Percentiles rank a stretch among this genome's conserved stretches.
These are phyloP conservation scores for Lentinula guzmanii DNA, from an alignment of 768 basidiomycete genomes.

Conservation along the genomic window DNA sequence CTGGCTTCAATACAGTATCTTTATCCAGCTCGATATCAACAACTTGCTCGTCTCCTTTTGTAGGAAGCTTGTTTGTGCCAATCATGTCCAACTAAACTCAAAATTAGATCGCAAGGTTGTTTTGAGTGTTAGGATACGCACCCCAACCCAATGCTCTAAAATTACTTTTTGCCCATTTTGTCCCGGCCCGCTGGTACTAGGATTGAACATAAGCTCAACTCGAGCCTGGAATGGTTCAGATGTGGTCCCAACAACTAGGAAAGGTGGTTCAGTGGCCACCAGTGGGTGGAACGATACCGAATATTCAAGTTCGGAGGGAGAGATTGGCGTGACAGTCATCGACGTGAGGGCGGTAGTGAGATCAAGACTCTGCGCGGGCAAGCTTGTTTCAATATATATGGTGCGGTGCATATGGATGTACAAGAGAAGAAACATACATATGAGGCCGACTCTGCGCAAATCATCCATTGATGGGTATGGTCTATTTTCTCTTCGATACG, in stretches of 20 bases:
- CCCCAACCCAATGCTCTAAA: slow-evolving; percentile 54
- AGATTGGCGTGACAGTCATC: slow-evolving; percentile 25
- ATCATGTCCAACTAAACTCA: slow-evolving; percentile 30
- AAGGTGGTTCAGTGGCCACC: slow-evolving; percentile 32
- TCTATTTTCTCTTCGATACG: slow-evolving; percentile 16
- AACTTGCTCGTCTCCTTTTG: slow-evolving; percentile 44
- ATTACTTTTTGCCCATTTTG: slow-evolving; percentile 28
- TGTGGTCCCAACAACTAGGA: slow-evolving; percentile 36
- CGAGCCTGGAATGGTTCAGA: slow-evolving; percentile 39
- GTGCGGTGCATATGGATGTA: not conserved
- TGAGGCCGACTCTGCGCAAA: slow-evolving; percentile 45
- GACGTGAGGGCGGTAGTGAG: slow-evolving; percentile 39
- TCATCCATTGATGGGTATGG: slow-evolving; percentile 50
- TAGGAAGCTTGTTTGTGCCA: slow-evolving; percentile 15
- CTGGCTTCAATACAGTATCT: slow-evolving; percentile 32
- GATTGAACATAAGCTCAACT: slow-evolving; percentile 39
- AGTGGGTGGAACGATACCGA: slow-evolving; percentile 12
- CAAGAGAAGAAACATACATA: slow-evolving; percentile 29
- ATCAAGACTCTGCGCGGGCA: slow-evolving; percentile 21
- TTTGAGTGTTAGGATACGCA: slow-evolving; percentile 15
- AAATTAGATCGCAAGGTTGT: not conserved
- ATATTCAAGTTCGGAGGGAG: slow-evolving; percentile 13
- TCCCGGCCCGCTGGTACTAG: slow-evolving; percentile 17
- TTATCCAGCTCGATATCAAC: slow-evolving; percentile 49
- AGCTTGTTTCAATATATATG: not conserved